Base-by-base conservation (phyloP, 2,329 filamentous ascomycete genomes). In the Monilinia fructigena region DNA sequence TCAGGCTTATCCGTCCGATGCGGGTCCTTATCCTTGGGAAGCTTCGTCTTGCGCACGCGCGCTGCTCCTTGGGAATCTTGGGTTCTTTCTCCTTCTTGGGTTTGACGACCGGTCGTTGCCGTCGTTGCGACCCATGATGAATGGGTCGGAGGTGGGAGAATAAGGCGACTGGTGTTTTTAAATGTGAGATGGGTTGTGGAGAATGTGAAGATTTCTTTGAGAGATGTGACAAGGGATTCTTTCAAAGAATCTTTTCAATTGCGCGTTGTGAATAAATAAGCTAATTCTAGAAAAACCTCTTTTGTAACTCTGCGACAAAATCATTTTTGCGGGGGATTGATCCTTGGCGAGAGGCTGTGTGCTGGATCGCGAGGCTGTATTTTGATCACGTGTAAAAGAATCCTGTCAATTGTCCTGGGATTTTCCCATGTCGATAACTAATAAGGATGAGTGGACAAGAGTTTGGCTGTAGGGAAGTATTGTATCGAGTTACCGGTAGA, bases 281-380 rank as follows among this genome's bases (percentile, higher is more conserved):
- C n/a, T n/a, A 20, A 48, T 48, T 48, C 18, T 48, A 20, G 45
- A 48, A n/a, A 69, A 70, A 68, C 40, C 60, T 68, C 60, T 71
- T 68, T 66, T 4, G 16, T 6, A 47, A 20, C 45, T 47, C 20
- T 63, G 45, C 16, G 40, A 47, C 26, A 35, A 60, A 50, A 60
- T 60, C 38, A 50, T 50, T 60, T 48, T 60, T 50, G 20, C 26
- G 62, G 48, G 48, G 50, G 26, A 42, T 12, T 26, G 42, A n/a
- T 38, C n/a, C 40, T 63, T 71, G 64, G 63, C 52, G 68, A 64
- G 66, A 67, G 66, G 69, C 69, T 69, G 66, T 55, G 40, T 62
- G 67, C 66, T 62, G 40, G 45, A 47, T 20, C 53, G 55, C 45
- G 60, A 47, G 63, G 63, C 54, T 65, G 47, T 18, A 10, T n/a